Evolutionary conservation across 495 filamentous ascomycete species (phyloP).

Genomic region (Penicillium riverlandense): DNA sequence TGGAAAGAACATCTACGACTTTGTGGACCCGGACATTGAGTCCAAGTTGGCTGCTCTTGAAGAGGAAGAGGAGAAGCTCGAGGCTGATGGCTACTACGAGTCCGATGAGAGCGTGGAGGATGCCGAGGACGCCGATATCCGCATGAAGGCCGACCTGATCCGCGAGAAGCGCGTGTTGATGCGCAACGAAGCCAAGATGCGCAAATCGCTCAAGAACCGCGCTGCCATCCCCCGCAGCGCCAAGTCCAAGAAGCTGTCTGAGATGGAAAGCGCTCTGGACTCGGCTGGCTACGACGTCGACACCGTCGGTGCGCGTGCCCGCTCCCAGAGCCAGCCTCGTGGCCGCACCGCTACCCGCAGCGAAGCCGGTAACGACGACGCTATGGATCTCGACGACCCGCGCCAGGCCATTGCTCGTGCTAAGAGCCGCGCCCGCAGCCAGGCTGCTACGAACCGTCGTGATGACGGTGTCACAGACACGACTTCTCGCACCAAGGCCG

Average conservation of each 20-base stretch:
- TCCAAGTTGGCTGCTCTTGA: slow-evolving; percentile 82
- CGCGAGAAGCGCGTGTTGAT: slow-evolving; percentile 84
- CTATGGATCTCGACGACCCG: slow-evolving; percentile 81
- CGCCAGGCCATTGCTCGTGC: slow-evolving; percentile 59
- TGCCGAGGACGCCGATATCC: slow-evolving; percentile 75
- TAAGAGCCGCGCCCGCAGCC: slow-evolving; percentile 71
- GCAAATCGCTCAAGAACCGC: slow-evolving; percentile 92
- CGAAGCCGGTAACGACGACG: slow-evolving; percentile 56
- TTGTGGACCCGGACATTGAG: slow-evolving; percentile 94
- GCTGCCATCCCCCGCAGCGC: slow-evolving; percentile 78
- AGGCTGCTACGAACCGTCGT: slow-evolving; percentile 68
- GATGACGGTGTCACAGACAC: slow-evolving; percentile 60
- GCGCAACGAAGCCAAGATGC: slow-evolving; percentile 84
- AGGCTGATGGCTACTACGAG: slow-evolving; percentile 79
- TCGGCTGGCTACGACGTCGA: slow-evolving; percentile 77
- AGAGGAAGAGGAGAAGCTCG: slow-evolving; percentile 86
- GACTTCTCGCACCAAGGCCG: slow-evolving; percentile 63
- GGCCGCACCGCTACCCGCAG: slow-evolving; percentile 52
- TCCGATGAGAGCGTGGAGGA: slow-evolving; percentile 62
- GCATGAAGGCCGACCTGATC: slow-evolving; percentile 90
- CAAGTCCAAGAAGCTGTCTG: slow-evolving; percentile 66
- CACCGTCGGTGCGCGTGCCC: slow-evolving; percentile 62
- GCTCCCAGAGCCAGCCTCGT: slow-evolving; percentile 54
- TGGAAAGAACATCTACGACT: slow-evolving; percentile 95
- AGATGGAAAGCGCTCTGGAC: slow-evolving; percentile 79